Evolutionary conservation across 2,329 filamentous ascomycete genomes (phyloP), one percentile per base, ranked within the genome.

Genomic region (Decorospora gaudefroyi): DNA sequence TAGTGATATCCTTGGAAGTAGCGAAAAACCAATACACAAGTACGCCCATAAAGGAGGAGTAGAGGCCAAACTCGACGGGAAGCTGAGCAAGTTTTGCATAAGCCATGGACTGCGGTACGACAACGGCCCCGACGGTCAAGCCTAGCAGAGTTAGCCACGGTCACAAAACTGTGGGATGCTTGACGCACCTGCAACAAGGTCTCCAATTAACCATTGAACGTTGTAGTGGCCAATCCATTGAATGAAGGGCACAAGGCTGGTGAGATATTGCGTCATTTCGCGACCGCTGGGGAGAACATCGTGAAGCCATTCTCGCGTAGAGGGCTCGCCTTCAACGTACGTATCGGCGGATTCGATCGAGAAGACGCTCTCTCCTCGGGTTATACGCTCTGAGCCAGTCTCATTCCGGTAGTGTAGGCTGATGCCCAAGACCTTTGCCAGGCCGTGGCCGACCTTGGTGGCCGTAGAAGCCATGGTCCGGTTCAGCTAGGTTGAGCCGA

Each of bases 1-100:
- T 97, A 10, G 92, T 96, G 63, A 99, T 97, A 70, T 99, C 93
- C 69, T 97, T 99, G 6, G 92, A 96, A 0, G 93, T 99, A 21
- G 92, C 93, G 64, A 97, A 97, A 68, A 97, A 88, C 92, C 92
- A 97, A 73, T 99, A 99, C 51, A 96, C 79, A 49, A 96, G 70
- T 2, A 95, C 90, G 36, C 93, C 93, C 84, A 96, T 95, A 69
- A 99, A 97, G 0, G 92, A 96, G 0, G 92, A 93, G 72, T 95
- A 95, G 1, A 97, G 79, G 43, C 93, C 92, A 61, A 86, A 97
- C 65, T 97, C 79, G 6, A 86, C 81, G 1, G 81, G 77, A 13
- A 97, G 79, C 46, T 85, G 80, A 28, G 92, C 92, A 16, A 97
- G 79, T 52, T 85, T 79, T 13, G 92, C 90, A 71, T 97, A 97